Evolutionary conservation across 129 eudicot genomes (phyloP).

Genomic region (Kitagawia praeruptora): DNA sequence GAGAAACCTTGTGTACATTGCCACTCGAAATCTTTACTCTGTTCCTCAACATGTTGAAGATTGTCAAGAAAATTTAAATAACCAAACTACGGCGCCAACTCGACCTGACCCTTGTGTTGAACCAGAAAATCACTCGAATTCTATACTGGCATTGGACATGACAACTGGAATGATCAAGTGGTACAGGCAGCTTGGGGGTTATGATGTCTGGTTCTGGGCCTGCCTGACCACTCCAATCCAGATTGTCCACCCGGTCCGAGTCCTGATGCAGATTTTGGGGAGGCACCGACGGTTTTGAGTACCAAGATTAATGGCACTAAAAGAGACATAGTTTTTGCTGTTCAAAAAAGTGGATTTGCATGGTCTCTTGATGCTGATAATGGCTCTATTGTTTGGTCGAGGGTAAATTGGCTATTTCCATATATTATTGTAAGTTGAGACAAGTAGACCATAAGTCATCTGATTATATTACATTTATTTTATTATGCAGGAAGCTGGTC

Average conservation of each 20-base stretch:
- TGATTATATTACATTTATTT: not conserved
- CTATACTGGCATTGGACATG: conserved; percentile 49
- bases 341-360: conserved; percentile 72
- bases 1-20: conserved; percentile 33
- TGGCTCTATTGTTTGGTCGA: conserved; percentile 50
- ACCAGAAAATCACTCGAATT: conserved; percentile 44
- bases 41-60: conserved; percentile 43
- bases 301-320: conserved; percentile 12
- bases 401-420: not conserved
- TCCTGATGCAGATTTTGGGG: conserved; percentile 72
- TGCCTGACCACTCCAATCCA: conserved; percentile 41
- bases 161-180: conserved; percentile 41
- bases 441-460: not conserved
- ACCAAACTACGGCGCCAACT: conserved; percentile 35
- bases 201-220: conserved; percentile 50
- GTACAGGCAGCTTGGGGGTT: conserved; percentile 53
- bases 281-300: conserved; percentile 65
- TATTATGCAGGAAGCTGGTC: not conserved
- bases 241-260: conserved; percentile 85
- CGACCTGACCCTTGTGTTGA: conserved; percentile 41
- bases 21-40: conserved; percentile 49
- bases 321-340: conserved; percentile 54
- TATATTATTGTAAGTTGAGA: not conserved
- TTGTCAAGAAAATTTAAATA: conserved; percentile 50
- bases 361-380: conserved; percentile 74